Evolutionary conservation across 2,329 filamentous ascomycete species (phyloP).

Genomic region (Beauveria bassiana): DNA sequence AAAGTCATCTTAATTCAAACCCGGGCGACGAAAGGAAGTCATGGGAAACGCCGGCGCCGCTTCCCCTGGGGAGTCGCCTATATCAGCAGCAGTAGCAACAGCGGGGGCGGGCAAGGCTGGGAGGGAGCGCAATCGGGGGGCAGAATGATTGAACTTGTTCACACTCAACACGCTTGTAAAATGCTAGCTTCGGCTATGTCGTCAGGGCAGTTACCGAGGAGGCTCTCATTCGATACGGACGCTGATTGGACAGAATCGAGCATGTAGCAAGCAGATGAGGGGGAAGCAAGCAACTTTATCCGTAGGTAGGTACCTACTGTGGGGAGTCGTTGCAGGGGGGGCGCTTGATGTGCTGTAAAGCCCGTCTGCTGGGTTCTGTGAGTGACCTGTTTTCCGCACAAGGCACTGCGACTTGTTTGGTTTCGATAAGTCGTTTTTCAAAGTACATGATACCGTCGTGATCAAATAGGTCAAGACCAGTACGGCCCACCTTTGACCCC

Average conservation of each 20-base stretch:
- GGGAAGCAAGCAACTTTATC: neutral
- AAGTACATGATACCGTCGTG: too few relatives aligned
- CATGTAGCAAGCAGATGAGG: neutral
- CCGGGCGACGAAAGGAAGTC: too few relatives aligned
- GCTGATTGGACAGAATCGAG: neutral
- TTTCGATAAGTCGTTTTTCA: too few relatives aligned
- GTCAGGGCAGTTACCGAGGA: conserved; percentile 8
- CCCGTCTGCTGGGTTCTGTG: too few relatives aligned
- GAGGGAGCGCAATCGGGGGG: neutral
- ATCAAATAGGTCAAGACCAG: neutral
- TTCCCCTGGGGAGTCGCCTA: neutral
- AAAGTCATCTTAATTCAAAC: too few relatives aligned
- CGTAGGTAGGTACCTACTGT: too few relatives aligned
- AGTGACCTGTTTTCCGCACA: too few relatives aligned
- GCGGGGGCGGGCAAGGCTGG: neutral
- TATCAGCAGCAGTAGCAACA: neutral
- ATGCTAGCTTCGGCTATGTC: conserved; percentile 1
- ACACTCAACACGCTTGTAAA: too few relatives aligned
- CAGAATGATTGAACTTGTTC: too few relatives aligned
- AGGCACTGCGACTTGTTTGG: too few relatives aligned
- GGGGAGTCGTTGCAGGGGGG: neutral
- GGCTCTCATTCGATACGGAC: neutral
- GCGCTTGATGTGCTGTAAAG: neutral
- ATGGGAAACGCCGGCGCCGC: neutral
- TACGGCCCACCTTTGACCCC: neutral